phyloP scores from a whole-genome alignment of 495 filamentous ascomycete genomes.

The Terfezia boudieri region DNA sequence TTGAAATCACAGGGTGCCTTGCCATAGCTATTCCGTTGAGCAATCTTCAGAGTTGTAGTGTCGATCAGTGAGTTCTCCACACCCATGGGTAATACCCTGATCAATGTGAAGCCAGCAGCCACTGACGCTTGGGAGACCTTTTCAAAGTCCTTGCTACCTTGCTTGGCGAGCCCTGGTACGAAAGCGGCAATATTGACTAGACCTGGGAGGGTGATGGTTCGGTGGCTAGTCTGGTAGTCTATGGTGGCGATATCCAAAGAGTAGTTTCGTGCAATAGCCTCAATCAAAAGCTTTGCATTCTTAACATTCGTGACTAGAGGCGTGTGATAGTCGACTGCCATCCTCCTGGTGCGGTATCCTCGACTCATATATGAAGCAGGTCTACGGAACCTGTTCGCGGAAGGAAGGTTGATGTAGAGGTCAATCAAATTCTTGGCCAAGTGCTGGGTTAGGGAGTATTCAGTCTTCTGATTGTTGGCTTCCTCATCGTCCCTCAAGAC shows the following conservation, averaged over 20 bases:
- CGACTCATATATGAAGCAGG: slow-evolving; percentile 97
- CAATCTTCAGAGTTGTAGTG: slow-evolving; percentile 45
- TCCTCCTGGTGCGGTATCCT: slow-evolving; percentile 81
- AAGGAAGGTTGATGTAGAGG: slow-evolving; percentile 94
- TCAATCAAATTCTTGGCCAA: slow-evolving; percentile 93
- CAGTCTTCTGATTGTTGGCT: slow-evolving; percentile 60
- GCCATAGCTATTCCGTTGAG: slow-evolving; percentile 46
- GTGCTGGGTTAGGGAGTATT: slow-evolving; percentile 90
- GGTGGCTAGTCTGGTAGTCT: slow-evolving; percentile 78
- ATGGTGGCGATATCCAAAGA: slow-evolving; percentile 56
- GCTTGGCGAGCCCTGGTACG: slow-evolving; percentile 45
- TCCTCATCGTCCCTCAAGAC: slow-evolving; percentile 40
- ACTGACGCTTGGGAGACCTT: slow-evolving; percentile 51
- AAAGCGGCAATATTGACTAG: slow-evolving; percentile 64
- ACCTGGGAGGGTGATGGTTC: slow-evolving; percentile 51
- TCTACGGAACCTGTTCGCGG: slow-evolving; percentile 85
- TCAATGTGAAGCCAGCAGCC: slow-evolving; percentile 61
- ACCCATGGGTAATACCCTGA: slow-evolving; percentile 60
- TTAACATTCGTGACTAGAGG: slow-evolving; percentile 96
- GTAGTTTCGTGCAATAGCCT: slow-evolving; percentile 75
- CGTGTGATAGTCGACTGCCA: slow-evolving; percentile 98
- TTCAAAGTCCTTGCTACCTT: slow-evolving; percentile 46
- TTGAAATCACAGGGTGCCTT: slow-evolving; percentile 62
- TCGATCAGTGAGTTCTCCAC: slow-evolving; percentile 51
- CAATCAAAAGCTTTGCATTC: slow-evolving; percentile 91